Conservation (phyloP, 164 flowering plant species). For the Piper longum region DNA sequence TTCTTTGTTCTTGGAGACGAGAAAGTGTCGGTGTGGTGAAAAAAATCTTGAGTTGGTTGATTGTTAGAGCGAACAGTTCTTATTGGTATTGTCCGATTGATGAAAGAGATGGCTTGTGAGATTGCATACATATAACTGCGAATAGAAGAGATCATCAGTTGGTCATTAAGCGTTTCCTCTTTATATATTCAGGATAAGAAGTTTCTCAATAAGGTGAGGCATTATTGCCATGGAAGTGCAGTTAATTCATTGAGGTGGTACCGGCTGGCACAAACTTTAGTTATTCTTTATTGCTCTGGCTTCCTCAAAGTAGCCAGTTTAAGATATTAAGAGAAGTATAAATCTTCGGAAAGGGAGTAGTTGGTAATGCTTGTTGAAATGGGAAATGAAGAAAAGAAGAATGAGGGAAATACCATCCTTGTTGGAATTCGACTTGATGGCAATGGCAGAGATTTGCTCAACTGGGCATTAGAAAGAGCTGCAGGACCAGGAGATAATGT, state of each 20-base stretch:
- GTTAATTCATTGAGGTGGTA: background rate
- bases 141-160: too few species aligned
- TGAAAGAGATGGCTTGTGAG: background rate
- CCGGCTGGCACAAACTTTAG: background rate
- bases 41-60: too few species aligned
- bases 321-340: background rate
- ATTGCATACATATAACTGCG: too few species aligned
- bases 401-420: constrained; percentile 25
- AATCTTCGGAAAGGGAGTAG: background rate
- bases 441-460: constrained; percentile 36
- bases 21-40: too few species aligned
- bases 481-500: constrained; percentile 72
- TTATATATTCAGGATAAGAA: background rate
- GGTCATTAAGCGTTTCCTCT: too few species aligned
- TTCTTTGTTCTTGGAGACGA: too few species aligned
- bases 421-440: constrained; percentile 43
- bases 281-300: background rate
- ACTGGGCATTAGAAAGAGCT: constrained; percentile 68
- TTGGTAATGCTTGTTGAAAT: constrained; percentile 16
- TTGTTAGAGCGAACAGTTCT: too few species aligned
- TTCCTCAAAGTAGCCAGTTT: background rate
- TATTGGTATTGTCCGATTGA: background rate
- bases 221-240: background rate
- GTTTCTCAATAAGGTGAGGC: background rate
- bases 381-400: constrained; percentile 13